Evolutionary conservation across 805 yeast genomes (phyloP).

Genomic region (Candida quercuum): DNA sequence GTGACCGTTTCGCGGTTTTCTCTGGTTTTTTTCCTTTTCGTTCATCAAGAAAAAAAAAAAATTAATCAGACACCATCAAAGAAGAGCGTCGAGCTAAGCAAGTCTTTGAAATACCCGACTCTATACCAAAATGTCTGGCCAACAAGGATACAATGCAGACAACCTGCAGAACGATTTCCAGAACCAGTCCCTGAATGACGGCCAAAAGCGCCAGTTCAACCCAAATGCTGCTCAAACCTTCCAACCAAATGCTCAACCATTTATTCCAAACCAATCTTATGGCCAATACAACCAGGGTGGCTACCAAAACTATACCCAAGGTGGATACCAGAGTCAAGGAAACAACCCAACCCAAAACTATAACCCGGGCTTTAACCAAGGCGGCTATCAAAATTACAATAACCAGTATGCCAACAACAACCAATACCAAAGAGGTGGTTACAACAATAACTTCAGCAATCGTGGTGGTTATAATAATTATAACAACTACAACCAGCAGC

Average conservation of each 20-base stretch:
- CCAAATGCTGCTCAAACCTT: conserved; percentile 46
- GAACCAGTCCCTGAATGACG: conserved; percentile 24
- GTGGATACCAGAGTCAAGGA: no score
- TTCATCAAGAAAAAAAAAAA: no score
- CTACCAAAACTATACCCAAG: conserved; percentile 19
- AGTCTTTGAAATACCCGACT: no score
- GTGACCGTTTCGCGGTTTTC: no score
- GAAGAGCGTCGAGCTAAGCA: no score
- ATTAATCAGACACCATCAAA: no score
- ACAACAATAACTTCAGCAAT: conserved; percentile 26
- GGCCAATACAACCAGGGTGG: conserved; percentile 27
- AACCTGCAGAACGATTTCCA: conserved; percentile 27
- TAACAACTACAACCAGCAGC: conserved; percentile 11
- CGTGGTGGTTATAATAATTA: conserved; percentile 16
- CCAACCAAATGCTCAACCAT: conserved; percentile 38
- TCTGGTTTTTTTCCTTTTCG: no score
- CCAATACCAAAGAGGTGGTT: conserved; percentile 14
- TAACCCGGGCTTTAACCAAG: conserved; percentile 12
- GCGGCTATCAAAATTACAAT: conserved; percentile 16
- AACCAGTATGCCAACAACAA: conserved; percentile 11
- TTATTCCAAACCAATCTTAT: conserved; percentile 33
- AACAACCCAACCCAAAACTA: neutral
- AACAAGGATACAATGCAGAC: conserved; percentile 13
- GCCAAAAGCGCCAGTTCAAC: conserved; percentile 36
- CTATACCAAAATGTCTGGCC: conserved; percentile 22